phyloP scores from a whole-genome alignment of 148 eudicot genomes.

The Fagopyrum homotropicum region DNA sequence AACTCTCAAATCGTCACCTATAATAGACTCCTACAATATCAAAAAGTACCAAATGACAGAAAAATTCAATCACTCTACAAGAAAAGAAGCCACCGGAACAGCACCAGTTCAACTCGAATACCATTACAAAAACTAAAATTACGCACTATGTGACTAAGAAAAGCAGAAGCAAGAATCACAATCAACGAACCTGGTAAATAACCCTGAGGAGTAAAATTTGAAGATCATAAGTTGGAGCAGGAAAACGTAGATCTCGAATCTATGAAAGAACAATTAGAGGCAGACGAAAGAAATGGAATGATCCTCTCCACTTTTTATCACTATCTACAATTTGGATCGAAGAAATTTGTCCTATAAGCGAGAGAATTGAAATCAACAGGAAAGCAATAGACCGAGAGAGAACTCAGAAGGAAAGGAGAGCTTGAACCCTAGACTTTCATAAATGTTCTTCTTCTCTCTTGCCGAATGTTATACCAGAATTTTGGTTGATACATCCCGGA shows the following conservation, averaged over 20 bases:
- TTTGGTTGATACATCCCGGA: too few relatives aligned
- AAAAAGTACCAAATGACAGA: neutral
- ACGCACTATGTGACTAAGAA: neutral
- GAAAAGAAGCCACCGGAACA: neutral
- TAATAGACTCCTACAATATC: too few relatives aligned
- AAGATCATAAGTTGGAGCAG: neutral
- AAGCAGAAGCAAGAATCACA: neutral
- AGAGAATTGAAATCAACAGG: too few relatives aligned
- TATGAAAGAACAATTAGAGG: neutral
- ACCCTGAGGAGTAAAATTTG: neutral
- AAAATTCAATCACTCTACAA: neutral
- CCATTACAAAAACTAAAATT: too few relatives aligned
- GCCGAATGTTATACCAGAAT: too few relatives aligned
- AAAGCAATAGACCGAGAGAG: too few relatives aligned
- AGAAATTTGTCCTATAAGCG: too few relatives aligned
- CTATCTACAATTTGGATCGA: too few relatives aligned
- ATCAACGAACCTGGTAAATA: neutral
- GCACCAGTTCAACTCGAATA: neutral
- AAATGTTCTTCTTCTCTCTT: too few relatives aligned
- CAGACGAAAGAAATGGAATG: neutral
- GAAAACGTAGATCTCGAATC: neutral
- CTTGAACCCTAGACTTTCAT: too few relatives aligned
- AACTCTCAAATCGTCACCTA: too few relatives aligned
- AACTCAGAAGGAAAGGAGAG: too few relatives aligned
- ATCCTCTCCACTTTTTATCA: neutral